A percentile compares a stretch with the other conserved stretches of the same genome.
Conservation (phyloP, 2,329 filamentous ascomycete genomes). For the Fusarium abutilonis region DNA sequence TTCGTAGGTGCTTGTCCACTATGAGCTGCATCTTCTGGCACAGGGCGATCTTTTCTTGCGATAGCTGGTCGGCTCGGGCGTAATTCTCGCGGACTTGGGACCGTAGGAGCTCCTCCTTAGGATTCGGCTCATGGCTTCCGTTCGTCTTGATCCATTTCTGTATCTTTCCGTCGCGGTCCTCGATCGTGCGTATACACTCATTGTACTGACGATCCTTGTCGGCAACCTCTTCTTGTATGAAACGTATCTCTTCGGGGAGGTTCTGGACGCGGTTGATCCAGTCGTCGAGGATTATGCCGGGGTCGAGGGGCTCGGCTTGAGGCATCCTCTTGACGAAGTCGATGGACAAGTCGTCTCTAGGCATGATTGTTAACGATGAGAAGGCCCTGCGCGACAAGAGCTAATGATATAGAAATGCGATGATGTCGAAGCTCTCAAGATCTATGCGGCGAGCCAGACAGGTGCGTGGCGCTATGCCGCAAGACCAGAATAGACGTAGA, state of each 20-base stretch:
- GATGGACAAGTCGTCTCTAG: conserved; percentile 77
- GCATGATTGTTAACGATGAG: conserved; percentile 70
- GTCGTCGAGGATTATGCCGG: conserved; percentile 78
- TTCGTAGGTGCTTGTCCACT: conserved; percentile 70
- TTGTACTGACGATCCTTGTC: conserved; percentile 80
- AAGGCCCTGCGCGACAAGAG: conserved; percentile 40
- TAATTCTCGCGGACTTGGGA: conserved; percentile 75
- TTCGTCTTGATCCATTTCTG: conserved; percentile 85
- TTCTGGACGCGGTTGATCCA: conserved; percentile 81
- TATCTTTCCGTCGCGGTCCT: conserved; percentile 76
- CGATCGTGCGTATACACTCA: conserved; percentile 74
- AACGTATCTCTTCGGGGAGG: conserved; percentile 82
- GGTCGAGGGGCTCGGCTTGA: conserved; percentile 69
- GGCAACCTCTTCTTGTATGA: conserved; percentile 83
- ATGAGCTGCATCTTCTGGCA: conserved; percentile 69
- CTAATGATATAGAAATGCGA: conserved; percentile 36
- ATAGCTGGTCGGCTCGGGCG: conserved; percentile 73
- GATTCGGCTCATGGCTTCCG: conserved; percentile 76
- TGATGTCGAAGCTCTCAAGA: conserved; percentile 35
- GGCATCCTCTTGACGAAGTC: conserved; percentile 75
- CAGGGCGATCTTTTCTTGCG: conserved; percentile 78
- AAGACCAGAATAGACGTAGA: conserved; percentile 23
- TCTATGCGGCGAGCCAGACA: conserved; percentile 31
- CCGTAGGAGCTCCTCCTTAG: conserved; percentile 76
- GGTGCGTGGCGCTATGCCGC: conserved; percentile 23